Evolutionary conservation across 768 basidiomycete species (phyloP).

Genomic region (Boletus huronensis): DNA sequence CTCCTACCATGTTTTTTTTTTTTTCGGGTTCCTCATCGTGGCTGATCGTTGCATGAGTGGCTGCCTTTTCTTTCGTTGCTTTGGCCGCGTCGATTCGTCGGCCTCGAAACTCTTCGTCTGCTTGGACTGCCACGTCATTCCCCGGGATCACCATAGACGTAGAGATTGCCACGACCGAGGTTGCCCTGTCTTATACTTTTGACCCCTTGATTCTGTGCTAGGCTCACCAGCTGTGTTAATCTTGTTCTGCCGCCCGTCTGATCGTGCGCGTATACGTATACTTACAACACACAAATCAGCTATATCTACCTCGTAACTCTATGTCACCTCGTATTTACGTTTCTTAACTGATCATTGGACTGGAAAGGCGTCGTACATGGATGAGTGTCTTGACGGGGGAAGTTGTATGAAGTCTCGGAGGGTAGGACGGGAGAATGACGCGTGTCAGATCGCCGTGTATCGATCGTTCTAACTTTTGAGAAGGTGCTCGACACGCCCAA

Average conservation of each 20-base stretch:
- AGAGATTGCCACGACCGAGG: constrained; percentile 14
- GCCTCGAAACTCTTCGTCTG: constrained; percentile 1
- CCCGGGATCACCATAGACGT: constrained; percentile 15
- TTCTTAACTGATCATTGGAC: background rate
- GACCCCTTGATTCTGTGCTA: background rate
- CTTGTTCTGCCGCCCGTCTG: constrained; percentile 11
- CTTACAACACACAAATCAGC: constrained; percentile 16
- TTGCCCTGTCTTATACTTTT: background rate
- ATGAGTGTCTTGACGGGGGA: too few species aligned
- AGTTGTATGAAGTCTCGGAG: too few species aligned
- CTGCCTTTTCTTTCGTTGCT: background rate
- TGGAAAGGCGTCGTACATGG: background rate
- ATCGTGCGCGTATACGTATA: constrained; percentile 18
- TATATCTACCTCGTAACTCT: constrained; percentile 25
- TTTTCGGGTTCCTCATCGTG: constrained; percentile 8
- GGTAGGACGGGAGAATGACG: too few species aligned
- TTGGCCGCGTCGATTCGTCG: constrained; percentile 5
- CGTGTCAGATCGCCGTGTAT: too few species aligned
- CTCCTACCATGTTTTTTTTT: background rate
- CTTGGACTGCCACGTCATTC: constrained; percentile 9
- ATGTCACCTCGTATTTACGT: constrained; percentile 21
- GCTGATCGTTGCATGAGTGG: constrained; percentile 1
- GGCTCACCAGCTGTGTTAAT: constrained; percentile 16
- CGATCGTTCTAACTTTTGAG: too few species aligned
- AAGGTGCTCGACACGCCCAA: too few species aligned